Evolutionary conservation across 257 asterid genomes (phyloP), one percentile per base, ranked within the genome.

Genomic region (Solanum dulcamara): DNA sequence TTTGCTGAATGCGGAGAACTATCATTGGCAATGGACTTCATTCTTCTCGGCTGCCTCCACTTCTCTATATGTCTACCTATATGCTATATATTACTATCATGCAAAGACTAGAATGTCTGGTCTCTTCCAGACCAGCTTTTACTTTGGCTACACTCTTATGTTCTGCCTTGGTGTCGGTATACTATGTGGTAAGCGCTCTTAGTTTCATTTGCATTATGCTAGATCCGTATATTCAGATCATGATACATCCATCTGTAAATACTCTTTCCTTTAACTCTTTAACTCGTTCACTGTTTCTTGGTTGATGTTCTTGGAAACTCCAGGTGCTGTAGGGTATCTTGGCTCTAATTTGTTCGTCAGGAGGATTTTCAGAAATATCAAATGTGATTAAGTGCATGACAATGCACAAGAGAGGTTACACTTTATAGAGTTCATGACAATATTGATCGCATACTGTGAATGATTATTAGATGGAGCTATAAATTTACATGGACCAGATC

Each of bases 21-120:
- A 93, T 86, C 93, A 94, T 80, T 94, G 98, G 98, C 98, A 93
- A 60, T 94, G 98, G 97, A 94, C 96, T 64, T 92, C 98, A 20
- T 92, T 94, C 90, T 91, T 87, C 77, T 91, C 97, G 10, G 98
- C 98, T 81, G 96, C 96, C 30, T 94, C 97, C 72, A 94, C 98
- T 74, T 89, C 92, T 86, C 89, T 91, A 83, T 94, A 94, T 20
- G 97, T 94, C 66, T 91, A 84, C 93, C 86, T 93, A 89, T 94
- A 94, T 72, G 89, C 98, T 20, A 88, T 94, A 86, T 93, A 94
- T 86, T 94, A 94, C 90, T 94, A 92, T 86, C 64, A 87, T 33
- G 91, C 91, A 75, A 94, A 94, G 92, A 94, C 98, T 4, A 89
- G 88, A 89, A 94, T 93, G 98, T 92, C 93, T 0, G 98, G 98